These are phyloP conservation scores for Fusarium cyanostomum DNA, from an alignment of 2,329 filamentous ascomycete species.

Conservation along the genomic window DNA sequence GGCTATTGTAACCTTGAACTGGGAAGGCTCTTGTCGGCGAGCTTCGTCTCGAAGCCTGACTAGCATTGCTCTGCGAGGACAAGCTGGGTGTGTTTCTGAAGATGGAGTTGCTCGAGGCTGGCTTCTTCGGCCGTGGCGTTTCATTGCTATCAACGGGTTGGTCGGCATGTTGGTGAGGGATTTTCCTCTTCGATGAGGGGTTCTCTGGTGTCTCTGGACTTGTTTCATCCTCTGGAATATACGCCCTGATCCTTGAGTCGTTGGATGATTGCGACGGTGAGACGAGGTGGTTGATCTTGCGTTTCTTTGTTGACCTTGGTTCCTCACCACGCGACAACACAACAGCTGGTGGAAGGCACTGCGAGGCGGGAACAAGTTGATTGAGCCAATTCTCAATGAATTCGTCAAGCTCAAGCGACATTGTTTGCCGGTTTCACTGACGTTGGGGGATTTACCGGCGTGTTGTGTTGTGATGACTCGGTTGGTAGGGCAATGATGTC, in stretches of 20 bases:
- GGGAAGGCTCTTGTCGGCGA: neutral
- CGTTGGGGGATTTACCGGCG: neutral
- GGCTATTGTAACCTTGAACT: neutral
- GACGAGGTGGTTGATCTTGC: too few species aligned
- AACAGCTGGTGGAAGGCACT: neutral
- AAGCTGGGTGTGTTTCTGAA: slow-evolving; percentile 4
- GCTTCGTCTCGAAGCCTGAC: neutral
- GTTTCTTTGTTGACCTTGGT: neutral
- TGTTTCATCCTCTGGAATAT: too few species aligned
- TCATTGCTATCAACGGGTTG: slow-evolving; percentile 4
- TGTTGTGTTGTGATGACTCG: neutral
- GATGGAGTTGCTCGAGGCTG: neutral
- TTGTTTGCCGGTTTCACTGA: neutral
- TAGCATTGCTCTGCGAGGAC: slow-evolving; percentile 1
- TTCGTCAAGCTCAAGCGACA: neutral
- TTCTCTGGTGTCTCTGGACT: too few species aligned
- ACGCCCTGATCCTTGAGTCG: too few species aligned
- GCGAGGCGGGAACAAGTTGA: neutral
- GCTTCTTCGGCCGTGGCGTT: slow-evolving; percentile 2
- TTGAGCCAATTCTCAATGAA: neutral
- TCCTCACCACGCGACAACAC: neutral
- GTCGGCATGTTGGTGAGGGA: too few species aligned
- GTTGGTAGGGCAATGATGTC: neutral
- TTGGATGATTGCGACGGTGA: too few species aligned
- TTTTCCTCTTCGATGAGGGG: too few species aligned